A percentile compares a stretch with the other conserved stretches of the same genome.
Evolutionary conservation across 1,284 basidiomycete genomes (phyloP).

Genomic region (Serendipita sp.): DNA sequence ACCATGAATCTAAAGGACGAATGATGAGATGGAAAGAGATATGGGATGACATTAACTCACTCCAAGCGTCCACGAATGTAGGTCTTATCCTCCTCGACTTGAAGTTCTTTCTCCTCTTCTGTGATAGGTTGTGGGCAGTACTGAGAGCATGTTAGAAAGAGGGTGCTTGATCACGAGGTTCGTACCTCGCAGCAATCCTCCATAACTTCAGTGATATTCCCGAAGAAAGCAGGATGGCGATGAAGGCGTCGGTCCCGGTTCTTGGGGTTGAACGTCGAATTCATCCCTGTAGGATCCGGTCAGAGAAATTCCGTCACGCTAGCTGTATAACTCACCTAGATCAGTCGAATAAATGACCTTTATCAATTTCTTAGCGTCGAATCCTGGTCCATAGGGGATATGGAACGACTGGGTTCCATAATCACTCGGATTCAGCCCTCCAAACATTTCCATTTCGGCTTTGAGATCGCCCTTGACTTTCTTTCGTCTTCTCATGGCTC

Average conservation of each 20-base stretch:
- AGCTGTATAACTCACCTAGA: constrained; percentile 11
- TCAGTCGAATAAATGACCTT: constrained; percentile 41
- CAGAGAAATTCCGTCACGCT: neutral
- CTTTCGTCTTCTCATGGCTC: constrained; percentile 19
- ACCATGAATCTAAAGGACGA: constrained; percentile 31
- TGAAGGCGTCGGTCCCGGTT: constrained; percentile 43
- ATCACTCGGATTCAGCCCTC: constrained; percentile 40
- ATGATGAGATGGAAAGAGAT: neutral
- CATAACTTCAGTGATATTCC: constrained; percentile 38
- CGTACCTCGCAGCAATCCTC: constrained; percentile 45
- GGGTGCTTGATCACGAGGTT: neutral
- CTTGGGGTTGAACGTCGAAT: constrained; percentile 46
- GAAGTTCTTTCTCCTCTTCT: constrained; percentile 35
- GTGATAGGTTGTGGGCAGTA: constrained; percentile 35
- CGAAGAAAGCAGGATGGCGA: constrained; percentile 49
- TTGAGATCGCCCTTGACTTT: constrained; percentile 41
- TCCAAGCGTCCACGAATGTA: constrained; percentile 39
- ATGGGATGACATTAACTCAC: constrained; percentile 21
- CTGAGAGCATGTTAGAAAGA: constrained; percentile 19
- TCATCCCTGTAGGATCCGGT: constrained; percentile 28
- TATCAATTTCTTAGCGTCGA: constrained; percentile 42
- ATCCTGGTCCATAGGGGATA: constrained; percentile 48
- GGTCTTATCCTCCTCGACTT: constrained; percentile 35
- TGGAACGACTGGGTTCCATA: constrained; percentile 43
- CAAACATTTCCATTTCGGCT: constrained; percentile 23